phyloP scores from a whole-genome alignment of 352 stramenopile species.

The Pythium folliculosum region DNA sequence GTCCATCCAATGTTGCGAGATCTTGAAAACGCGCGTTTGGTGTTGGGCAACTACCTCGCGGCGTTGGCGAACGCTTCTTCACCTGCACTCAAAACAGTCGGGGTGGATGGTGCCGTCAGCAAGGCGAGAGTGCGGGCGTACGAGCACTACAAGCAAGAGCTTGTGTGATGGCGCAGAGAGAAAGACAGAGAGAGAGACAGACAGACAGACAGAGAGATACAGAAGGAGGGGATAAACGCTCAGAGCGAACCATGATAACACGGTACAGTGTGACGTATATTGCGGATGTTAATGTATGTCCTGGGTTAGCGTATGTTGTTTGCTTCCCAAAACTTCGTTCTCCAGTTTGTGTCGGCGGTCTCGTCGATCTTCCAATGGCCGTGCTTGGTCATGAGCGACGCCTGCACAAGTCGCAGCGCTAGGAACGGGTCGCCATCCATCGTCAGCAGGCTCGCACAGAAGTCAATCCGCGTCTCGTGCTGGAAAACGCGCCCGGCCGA shows the following conservation, averaged over 20 bases:
- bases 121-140: constrained; percentile 12
- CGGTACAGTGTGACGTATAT: background rate
- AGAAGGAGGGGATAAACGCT: too few relatives aligned
- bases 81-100: background rate
- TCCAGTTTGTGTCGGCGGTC: constrained; percentile 20
- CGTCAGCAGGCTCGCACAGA: constrained; percentile 51
- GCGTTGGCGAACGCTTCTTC: constrained; percentile 28
- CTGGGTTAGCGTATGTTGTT: background rate
- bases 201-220: too few relatives aligned
- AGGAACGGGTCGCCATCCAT: constrained; percentile 39
- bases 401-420: constrained; percentile 27
- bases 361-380: constrained; percentile 51
- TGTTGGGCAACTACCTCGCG: constrained; percentile 57
- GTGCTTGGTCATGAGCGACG: constrained; percentile 47
- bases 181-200: background rate
- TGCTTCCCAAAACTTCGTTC: background rate
- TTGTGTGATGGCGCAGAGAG: constrained; percentile 8
- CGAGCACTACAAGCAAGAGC: constrained; percentile 24
- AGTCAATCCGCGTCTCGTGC: constrained; percentile 54
- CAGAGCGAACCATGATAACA: too few relatives aligned
- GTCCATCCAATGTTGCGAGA: constrained; percentile 72
- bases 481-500: constrained; percentile 48
- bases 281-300: background rate
- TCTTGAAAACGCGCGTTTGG: constrained; percentile 57
- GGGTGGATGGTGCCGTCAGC: background rate